Conservation (phyloP, 768 basidiomycete genomes). For the Crepidotus variabilis region DNA sequence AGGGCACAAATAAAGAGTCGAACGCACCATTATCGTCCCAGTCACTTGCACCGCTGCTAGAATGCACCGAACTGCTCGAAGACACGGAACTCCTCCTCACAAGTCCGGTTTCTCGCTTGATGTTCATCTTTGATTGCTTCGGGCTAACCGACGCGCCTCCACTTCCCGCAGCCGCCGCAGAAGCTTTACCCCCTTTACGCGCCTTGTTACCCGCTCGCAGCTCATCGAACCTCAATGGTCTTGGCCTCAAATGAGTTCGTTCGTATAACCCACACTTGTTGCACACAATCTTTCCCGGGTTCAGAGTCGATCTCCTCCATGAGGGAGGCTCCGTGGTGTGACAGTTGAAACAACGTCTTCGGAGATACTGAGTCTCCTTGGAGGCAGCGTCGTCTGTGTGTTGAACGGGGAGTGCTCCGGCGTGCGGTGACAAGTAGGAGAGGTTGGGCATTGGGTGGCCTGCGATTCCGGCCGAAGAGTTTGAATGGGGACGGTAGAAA, state of each 20-base stretch:
- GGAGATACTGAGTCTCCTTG: conserved; percentile 89
- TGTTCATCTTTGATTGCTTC: conserved; percentile 36
- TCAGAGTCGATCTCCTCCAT: conserved; percentile 85
- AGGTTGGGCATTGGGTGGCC: conserved; percentile 27
- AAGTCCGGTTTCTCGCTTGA: conserved; percentile 21
- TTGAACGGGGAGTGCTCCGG: conserved; percentile 62
- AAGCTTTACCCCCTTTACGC: conserved; percentile 47
- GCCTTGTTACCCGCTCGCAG: conserved; percentile 84
- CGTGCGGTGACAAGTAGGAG: conserved; percentile 36
- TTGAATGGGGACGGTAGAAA: conserved; percentile 39
- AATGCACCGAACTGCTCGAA: conserved; percentile 51
- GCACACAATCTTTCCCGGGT: conserved; percentile 91
- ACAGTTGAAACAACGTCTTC: conserved; percentile 86
- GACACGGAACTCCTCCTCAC: conserved; percentile 62
- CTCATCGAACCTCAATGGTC: conserved; percentile 85
- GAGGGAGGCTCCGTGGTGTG: conserved; percentile 88
- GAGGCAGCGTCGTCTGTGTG: conserved; percentile 89
- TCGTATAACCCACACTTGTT: conserved; percentile 93
- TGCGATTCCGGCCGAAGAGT: conserved; percentile 13
- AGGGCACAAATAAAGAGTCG: conserved; percentile 10
- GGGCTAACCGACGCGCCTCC: conserved; percentile 27
- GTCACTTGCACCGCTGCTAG: conserved; percentile 61
- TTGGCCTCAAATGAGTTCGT: conserved; percentile 79
- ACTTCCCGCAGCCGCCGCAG: conserved; percentile 5
- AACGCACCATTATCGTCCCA: conserved; percentile 79